Evolutionary conservation across 345 rosid species (phyloP), one percentile per base, ranked within the genome.

Genomic region (Populus alba): DNA sequence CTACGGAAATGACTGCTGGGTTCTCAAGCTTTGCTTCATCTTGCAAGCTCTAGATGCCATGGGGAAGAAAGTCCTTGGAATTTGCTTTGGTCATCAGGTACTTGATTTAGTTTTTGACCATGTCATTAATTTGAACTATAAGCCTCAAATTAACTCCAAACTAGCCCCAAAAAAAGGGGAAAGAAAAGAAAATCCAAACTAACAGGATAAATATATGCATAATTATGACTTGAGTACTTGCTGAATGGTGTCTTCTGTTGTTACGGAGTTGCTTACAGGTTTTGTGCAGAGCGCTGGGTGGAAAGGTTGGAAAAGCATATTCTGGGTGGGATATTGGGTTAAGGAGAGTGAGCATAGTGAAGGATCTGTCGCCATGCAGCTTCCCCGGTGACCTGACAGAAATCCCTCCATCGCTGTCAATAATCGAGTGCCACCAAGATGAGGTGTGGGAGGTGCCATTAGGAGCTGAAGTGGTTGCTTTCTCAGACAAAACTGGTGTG

Each of bases 41-140:
- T 76, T 93, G 71, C 91, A 86, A 72, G 90, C 89, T 71, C 75
- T 93, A 6, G 92, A 91, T 78, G 83, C 90, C 82, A 90, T 90
- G 99, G 81, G 86, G 87, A 92, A 92, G 87, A 93, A 92, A 77
- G 77, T 91, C 61, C 92, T 93, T 15, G 98, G 98, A 6, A 85
- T 95, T 81, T 95, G 98, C 91, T 95, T 95, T 70, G 99, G 99
- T 76, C 99, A 95, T 73, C 98, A 95, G 97, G 99, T 95, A 79
- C 17, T 22, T 25, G 1, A 1, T 37, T 61, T 49, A 1, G 6
- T 6, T 35, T 39, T 33, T 66, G 38, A 7, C 29, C 62, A 63
- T 15, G 29, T 39, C 47, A 39, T 63, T n/a, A n/a, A n/a, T n/a
- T 37, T 18, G 18, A 35, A 45, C 45, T 18, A 53, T n/a, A 47